Conservation (phyloP, 2,329 filamentous ascomycete genomes). For the Purpureocillium takamizusanense region DNA sequence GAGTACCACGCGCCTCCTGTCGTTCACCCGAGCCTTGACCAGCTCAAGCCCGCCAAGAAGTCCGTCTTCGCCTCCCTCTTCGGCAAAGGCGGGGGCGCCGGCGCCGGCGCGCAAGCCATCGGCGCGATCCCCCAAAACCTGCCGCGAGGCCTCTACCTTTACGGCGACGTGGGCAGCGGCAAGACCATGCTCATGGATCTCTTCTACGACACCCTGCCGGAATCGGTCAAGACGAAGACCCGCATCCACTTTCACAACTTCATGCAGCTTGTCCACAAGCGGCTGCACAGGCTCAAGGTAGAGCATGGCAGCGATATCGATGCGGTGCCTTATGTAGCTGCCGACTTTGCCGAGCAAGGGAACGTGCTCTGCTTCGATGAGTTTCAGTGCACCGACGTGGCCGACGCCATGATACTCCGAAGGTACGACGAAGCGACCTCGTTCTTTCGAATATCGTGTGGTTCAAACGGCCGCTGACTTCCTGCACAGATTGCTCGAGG, state of each 20-base stretch:
- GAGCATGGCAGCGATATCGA: constrained; percentile 83
- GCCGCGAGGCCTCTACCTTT: constrained; percentile 87
- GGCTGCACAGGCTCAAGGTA: constrained; percentile 85
- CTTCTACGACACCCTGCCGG: constrained; percentile 86
- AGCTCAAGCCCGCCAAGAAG: constrained; percentile 44
- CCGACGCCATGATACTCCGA: constrained; percentile 94
- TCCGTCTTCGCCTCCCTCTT: constrained; percentile 56
- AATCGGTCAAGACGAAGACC: constrained; percentile 71
- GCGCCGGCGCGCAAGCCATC: constrained; percentile 26
- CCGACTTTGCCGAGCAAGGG: constrained; percentile 79
- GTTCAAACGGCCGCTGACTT: too few species aligned
- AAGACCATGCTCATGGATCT: constrained; percentile 99
- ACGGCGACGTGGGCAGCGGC: constrained; percentile 90
- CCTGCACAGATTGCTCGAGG: constrained; percentile 60
- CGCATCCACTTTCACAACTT: constrained; percentile 99
- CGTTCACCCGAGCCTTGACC: constrained; percentile 67
- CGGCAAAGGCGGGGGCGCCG: constrained; percentile 33
- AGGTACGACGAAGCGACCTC: constrained; percentile 37
- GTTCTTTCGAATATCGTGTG: too few species aligned
- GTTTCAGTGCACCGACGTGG: constrained; percentile 97
- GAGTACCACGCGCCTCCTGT: constrained; percentile 67
- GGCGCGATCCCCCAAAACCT: constrained; percentile 59
- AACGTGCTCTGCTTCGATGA: constrained; percentile 96
- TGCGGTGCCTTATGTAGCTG: constrained; percentile 82
- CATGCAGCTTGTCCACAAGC: constrained; percentile 95